A percentile compares a stretch with the other conserved stretches of the same genome.
Evolutionary conservation across 2,329 filamentous ascomycete genomes (phyloP).

Genomic region (Lachnellula subtilissima): DNA sequence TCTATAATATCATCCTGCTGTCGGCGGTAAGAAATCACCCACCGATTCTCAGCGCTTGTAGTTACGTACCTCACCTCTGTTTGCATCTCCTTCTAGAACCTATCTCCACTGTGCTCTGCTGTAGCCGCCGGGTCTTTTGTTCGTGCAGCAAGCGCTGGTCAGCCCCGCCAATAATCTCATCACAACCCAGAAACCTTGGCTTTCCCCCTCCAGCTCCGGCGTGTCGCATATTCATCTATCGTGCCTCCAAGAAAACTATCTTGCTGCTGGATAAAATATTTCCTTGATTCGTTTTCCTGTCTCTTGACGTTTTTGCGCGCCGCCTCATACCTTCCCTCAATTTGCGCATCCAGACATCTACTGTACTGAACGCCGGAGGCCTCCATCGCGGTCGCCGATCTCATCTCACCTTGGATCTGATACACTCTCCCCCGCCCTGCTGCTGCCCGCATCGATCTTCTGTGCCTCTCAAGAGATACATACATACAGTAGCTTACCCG

Average conservation of each 20-base stretch:
- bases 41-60: neutral
- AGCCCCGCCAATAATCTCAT: neutral
- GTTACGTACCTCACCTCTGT: neutral
- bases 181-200: neutral
- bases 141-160: neutral
- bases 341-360: conserved; percentile 13
- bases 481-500: conserved; percentile 19
- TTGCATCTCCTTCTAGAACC: neutral
- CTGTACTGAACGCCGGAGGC: conserved; percentile 5
- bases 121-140: neutral
- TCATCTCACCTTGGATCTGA: conserved; percentile 10
- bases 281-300: conserved; percentile 18
- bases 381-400: conserved; percentile 24
- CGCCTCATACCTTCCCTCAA: conserved; percentile 8
- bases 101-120: neutral
- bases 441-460: conserved; percentile 17
- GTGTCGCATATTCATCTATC: conserved; percentile 3
- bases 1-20: neutral
- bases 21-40: neutral
- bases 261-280: conserved; percentile 14
- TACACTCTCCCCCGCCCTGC: conserved; percentile 17
- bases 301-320: conserved; percentile 12
- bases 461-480: conserved; percentile 21
- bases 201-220: conserved; percentile 1
- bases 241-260: conserved; percentile 8